Evolutionary conservation across 116 monocot species (phyloP).

Genomic region (Thalassia testudinum): DNA sequence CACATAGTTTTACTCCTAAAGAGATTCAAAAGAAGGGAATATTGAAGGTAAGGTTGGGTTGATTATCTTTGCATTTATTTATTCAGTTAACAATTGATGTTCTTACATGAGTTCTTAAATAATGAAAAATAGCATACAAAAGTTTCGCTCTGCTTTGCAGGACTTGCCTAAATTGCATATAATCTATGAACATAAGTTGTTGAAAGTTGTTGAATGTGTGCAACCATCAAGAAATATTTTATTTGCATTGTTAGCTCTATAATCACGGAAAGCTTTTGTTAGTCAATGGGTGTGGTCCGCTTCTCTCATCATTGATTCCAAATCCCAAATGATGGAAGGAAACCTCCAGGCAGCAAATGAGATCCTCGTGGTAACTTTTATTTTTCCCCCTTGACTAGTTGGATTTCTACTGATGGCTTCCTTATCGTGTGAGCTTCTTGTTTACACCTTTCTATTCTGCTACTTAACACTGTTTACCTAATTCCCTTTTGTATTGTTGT

Average conservation of each 20-base stretch:
- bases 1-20: conserved; percentile 40
- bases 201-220: conserved; percentile 67
- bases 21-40: conserved; percentile 15
- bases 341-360: conserved; percentile 25
- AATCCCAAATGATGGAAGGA: conserved; percentile 22
- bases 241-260: conserved; percentile 52
- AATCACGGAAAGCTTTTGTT: conserved; percentile 79
- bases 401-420: too few relatives aligned
- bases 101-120: too few relatives aligned
- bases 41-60: conserved; percentile 23
- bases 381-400: too few relatives aligned
- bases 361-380: conserved; percentile 49
- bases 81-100: too few relatives aligned
- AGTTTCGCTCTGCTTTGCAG: conserved; percentile 10
- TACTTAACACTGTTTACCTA: too few relatives aligned
- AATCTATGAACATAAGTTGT: conserved; percentile 50
- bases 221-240: conserved; percentile 57
- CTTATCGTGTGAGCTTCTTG: too few relatives aligned
- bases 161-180: conserved; percentile 41
- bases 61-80: neutral
- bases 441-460: too few relatives aligned
- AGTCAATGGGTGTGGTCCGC: conserved; percentile 45
- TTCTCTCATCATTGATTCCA: conserved; percentile 14
- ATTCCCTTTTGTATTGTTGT: too few relatives aligned
- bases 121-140: too few relatives aligned